phyloP scores from a whole-genome alignment of 2,329 filamentous ascomycete species.

The Aspergillus sojae region DNA sequence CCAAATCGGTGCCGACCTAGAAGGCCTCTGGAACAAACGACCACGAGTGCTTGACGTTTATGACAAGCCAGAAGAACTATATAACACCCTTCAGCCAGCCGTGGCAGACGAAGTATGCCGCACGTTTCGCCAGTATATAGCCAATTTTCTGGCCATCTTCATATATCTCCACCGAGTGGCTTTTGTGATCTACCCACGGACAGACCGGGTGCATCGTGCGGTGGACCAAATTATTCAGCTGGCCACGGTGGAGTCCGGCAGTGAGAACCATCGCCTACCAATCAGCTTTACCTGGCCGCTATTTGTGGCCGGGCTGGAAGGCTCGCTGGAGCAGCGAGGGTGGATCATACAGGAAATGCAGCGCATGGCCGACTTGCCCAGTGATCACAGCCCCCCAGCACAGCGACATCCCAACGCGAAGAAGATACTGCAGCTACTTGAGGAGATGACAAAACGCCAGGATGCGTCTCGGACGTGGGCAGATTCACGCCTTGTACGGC shows the following conservation, averaged over 20 bases:
- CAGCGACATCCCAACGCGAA: slow-evolving; percentile 35
- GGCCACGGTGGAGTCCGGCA: slow-evolving; percentile 31
- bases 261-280: slow-evolving; percentile 23
- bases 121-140: slow-evolving; percentile 38
- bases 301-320: slow-evolving; percentile 38
- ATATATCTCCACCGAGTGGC: slow-evolving; percentile 41
- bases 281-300: slow-evolving; percentile 40
- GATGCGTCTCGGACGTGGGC: slow-evolving; percentile 38
- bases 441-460: slow-evolving; percentile 39
- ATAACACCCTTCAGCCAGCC: slow-evolving; percentile 26
- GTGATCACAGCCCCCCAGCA: slow-evolving; percentile 7
- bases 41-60: slow-evolving; percentile 38
- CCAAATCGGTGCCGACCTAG: slow-evolving; percentile 38
- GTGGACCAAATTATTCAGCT: slow-evolving; percentile 41
- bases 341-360: slow-evolving; percentile 40
- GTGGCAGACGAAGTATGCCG: slow-evolving; percentile 34
- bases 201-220: slow-evolving; percentile 38
- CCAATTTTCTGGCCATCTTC: slow-evolving; percentile 39
- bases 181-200: slow-evolving; percentile 41
- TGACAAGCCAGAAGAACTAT: slow-evolving; percentile 30
- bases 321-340: slow-evolving; percentile 31
- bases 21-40: slow-evolving; percentile 37
- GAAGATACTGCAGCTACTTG: slow-evolving; percentile 33
- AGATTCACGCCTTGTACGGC: slow-evolving; percentile 37
- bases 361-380: slow-evolving; percentile 28